Conservation (phyloP, 345 rosid genomes). For the Moringa oleifera region DNA sequence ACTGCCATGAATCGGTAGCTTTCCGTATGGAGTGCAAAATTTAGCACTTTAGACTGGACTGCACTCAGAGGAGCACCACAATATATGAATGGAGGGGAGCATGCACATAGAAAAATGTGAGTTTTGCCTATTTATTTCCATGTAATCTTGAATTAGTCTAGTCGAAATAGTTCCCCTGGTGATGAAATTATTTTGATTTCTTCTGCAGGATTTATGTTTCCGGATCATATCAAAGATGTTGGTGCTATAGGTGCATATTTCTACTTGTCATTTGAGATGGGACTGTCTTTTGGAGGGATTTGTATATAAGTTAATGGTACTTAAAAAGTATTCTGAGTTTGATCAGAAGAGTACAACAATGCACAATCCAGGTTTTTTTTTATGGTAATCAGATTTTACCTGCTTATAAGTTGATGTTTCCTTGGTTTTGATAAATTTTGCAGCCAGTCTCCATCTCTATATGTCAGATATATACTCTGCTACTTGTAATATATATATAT, state of each 20-base stretch:
- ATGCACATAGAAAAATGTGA: conserved; percentile 24
- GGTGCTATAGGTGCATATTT: conserved; percentile 12
- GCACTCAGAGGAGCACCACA: conserved; percentile 15
- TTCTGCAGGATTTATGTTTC: conserved; percentile 21
- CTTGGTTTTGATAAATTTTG: conserved; percentile 5
- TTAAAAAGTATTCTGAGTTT: not conserved
- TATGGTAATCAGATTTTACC: conserved; percentile 8
- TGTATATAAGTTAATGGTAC: conserved; percentile 19
- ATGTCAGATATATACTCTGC: conserved; percentile 1
- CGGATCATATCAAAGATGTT: conserved; percentile 12
- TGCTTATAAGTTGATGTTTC: conserved; percentile 11
- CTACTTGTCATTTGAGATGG: conserved; percentile 13
- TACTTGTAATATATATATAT: conserved; percentile 13
- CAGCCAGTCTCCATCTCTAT: conserved; percentile 4
- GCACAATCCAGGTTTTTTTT: conserved; percentile 2
- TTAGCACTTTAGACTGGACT: conserved; percentile 4
- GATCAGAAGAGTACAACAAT: conserved; percentile 4
- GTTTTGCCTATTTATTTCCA: conserved; percentile 1
- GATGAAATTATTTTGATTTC: conserved; percentile 5
- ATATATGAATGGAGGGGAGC: conserved; percentile 10
- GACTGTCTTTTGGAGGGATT: conserved; percentile 7
- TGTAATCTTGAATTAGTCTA: not conserved
- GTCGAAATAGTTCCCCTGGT: not conserved
- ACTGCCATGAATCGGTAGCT: conserved; percentile 14
- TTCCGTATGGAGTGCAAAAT: conserved; percentile 12